Evolutionary conservation across 176 grass and related monocot genomes (phyloP).

Genomic region (Hyparrhenia diplandra): DNA sequence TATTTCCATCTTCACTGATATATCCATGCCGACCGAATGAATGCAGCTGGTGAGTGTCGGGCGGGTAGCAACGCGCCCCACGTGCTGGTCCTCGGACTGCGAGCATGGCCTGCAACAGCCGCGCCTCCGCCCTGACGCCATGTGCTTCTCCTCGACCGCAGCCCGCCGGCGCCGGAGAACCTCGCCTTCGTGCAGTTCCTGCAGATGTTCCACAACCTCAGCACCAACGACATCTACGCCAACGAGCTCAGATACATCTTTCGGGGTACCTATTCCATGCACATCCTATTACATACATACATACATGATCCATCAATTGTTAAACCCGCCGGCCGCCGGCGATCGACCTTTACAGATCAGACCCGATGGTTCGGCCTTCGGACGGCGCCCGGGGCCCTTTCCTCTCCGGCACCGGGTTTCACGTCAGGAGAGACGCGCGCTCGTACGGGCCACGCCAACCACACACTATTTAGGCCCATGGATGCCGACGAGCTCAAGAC

Average conservation of each 20-base stretch:
- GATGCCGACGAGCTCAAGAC: slow-evolving; percentile 13
- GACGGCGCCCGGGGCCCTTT: slow-evolving; percentile 60
- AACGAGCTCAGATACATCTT: slow-evolving; percentile 36
- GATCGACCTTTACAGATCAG: not conserved
- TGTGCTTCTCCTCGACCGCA: slow-evolving; percentile 64
- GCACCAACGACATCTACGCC: slow-evolving; percentile 59
- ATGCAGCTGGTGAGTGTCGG: slow-evolving; percentile 52
- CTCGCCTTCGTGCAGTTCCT: slow-evolving; percentile 82
- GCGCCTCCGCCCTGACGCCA: slow-evolving; percentile 42
- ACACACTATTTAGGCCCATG: not conserved
- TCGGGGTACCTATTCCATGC: not conserved
- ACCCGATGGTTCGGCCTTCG: slow-evolving; percentile 43
- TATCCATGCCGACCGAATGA: too few relatives aligned
- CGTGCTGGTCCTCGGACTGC: slow-evolving; percentile 52
- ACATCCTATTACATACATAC: too few relatives aligned
- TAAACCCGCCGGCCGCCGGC: too few relatives aligned
- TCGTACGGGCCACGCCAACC: slow-evolving; percentile 39
- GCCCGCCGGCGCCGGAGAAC: not conserved
- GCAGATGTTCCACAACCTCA: slow-evolving; percentile 61
- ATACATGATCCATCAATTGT: too few relatives aligned
- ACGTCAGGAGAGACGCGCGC: slow-evolving; percentile 40
- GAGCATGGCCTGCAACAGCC: slow-evolving; percentile 71
- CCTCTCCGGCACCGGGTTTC: slow-evolving; percentile 66
- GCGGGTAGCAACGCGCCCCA: slow-evolving; percentile 48
- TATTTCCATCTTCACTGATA: too few relatives aligned